phyloP scores from a whole-genome alignment of 2,329 filamentous ascomycete genomes.

The Verticillium longisporum region DNA sequence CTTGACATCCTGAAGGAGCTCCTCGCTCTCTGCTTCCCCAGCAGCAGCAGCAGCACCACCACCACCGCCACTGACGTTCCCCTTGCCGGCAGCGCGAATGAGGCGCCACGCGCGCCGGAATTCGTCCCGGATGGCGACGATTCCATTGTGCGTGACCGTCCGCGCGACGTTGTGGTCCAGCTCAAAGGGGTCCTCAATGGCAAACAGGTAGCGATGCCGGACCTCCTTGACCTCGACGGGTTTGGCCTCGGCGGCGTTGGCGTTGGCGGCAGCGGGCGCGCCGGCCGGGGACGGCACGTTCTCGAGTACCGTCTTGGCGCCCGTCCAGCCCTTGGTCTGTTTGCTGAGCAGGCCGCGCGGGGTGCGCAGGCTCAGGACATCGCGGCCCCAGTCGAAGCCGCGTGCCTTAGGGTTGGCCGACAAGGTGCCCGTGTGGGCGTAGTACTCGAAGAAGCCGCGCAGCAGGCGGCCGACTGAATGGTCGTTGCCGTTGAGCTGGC shows the following conservation, averaged over 20 bases:
- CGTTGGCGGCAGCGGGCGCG: background rate
- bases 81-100: conserved; percentile 45
- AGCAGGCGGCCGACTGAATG: conserved; percentile 67
- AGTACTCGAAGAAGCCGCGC: conserved; percentile 85
- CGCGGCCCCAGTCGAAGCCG: conserved; percentile 73
- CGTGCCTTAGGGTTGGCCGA: conserved; percentile 37
- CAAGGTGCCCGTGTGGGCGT: conserved; percentile 54
- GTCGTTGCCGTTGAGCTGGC: conserved; percentile 59
- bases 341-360: conserved; percentile 66
- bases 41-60: no score
- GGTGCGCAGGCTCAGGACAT: conserved; percentile 72
- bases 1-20: conserved; percentile 47
- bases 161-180: conserved; percentile 80
- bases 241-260: background rate
- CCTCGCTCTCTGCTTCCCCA: conserved; percentile 11
- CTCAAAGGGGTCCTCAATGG: conserved; percentile 91
- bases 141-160: conserved; percentile 77
- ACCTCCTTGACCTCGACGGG: conserved; percentile 55
- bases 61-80: conserved; percentile 5
- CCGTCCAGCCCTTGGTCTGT: conserved; percentile 76
- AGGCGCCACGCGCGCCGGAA: conserved; percentile 75
- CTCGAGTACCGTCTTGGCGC: conserved; percentile 60
- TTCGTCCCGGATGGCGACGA: conserved; percentile 76
- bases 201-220: conserved; percentile 74
- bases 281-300: conserved; percentile 1